Evolutionary conservation across 768 basidiomycete species (phyloP).

Genomic region (Pisolithus albus): DNA sequence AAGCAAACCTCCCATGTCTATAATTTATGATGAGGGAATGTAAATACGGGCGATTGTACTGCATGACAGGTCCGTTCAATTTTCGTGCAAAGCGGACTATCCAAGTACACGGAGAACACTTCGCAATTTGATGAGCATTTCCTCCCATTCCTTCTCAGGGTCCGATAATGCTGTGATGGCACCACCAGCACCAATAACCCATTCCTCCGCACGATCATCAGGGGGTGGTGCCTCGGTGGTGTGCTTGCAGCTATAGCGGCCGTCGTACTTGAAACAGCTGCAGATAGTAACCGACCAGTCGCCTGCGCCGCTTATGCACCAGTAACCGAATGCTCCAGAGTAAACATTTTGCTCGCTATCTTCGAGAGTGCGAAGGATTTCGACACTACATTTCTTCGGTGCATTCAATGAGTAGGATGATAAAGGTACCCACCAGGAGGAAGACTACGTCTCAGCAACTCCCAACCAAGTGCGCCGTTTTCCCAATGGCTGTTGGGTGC

Average conservation of each 20-base stretch:
- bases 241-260: too few relatives aligned
- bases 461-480: too few relatives aligned
- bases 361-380: slow-evolving; percentile 74
- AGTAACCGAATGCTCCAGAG: too few relatives aligned
- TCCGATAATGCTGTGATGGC: slow-evolving; percentile 85
- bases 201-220: too few relatives aligned
- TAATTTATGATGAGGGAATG: slow-evolving; percentile 23
- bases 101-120: slow-evolving; percentile 68
- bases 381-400: slow-evolving; percentile 89
- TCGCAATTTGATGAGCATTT: slow-evolving; percentile 85
- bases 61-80: slow-evolving; percentile 3
- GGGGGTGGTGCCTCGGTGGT: too few relatives aligned
- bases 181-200: too few relatives aligned
- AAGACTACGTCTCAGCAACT: too few relatives aligned
- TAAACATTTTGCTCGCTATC: slow-evolving; percentile 48
- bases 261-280: too few relatives aligned
- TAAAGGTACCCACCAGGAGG: background rate
- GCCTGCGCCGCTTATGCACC: too few relatives aligned
- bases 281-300: too few relatives aligned
- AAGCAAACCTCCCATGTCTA: too few relatives aligned
- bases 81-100: slow-evolving; percentile 20
- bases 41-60: background rate
- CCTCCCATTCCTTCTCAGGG: slow-evolving; percentile 86
- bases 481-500: too few relatives aligned
- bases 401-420: slow-evolving; percentile 32